Evolutionary conservation across 148 eudicot genomes (phyloP).

Genomic region (Cornus suecica): DNA sequence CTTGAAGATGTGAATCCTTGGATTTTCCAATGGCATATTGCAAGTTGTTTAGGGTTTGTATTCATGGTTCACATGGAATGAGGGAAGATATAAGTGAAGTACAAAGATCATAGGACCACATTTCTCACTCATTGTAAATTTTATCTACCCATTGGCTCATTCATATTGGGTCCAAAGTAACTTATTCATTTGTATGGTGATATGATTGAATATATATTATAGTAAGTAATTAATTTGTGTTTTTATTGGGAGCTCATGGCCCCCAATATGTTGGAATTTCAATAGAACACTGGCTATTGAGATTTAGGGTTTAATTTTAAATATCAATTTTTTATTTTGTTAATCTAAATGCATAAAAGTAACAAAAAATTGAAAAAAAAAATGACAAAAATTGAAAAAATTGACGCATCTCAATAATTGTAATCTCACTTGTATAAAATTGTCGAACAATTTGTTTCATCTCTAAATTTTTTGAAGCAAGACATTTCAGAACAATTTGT

Average conservation of each 20-base stretch:
- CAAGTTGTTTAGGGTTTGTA: slow-evolving; percentile 1
- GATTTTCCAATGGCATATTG: slow-evolving; percentile 16
- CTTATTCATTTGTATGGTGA: slow-evolving; percentile 5
- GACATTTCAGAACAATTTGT: too few relatives aligned
- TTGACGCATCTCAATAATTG: too few relatives aligned
- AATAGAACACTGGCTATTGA: neutral
- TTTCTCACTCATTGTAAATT: slow-evolving; percentile 14
- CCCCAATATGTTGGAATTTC: neutral
- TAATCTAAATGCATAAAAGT: too few relatives aligned
- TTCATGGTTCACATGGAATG: slow-evolving; percentile 8
- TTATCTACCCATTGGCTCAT: neutral
- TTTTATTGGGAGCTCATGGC: neutral
- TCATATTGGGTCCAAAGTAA: neutral
- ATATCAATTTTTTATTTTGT: too few relatives aligned
- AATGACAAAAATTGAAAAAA: too few relatives aligned
- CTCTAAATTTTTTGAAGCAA: too few relatives aligned
- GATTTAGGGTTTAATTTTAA: neutral
- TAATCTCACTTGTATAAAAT: too few relatives aligned
- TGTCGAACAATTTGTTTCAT: too few relatives aligned
- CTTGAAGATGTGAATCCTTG: slow-evolving; percentile 6
- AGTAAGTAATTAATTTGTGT: neutral
- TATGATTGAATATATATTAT: neutral
- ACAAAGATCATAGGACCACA: slow-evolving; percentile 11
- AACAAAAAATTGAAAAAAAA: too few relatives aligned
- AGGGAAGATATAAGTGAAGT: neutral